Conservation (phyloP, 179 eudicot genomes). For the Corrigiola litoralis region DNA sequence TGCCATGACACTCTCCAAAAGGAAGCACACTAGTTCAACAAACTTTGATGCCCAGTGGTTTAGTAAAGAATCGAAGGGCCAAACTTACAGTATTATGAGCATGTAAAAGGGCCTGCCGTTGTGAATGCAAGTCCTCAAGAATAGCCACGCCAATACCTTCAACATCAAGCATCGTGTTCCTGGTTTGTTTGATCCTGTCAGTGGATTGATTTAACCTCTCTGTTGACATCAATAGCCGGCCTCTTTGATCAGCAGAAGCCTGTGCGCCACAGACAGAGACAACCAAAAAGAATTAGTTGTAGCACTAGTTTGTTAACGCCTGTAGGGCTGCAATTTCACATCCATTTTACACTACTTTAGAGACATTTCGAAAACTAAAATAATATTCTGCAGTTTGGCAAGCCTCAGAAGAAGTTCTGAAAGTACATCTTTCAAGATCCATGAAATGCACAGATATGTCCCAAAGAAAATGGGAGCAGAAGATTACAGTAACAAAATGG, state of each 20-base stretch:
- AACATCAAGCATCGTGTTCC: conserved; percentile 59
- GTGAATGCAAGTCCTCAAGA: conserved; percentile 58
- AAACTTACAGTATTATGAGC: conserved; percentile 48
- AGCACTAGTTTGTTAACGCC: neutral
- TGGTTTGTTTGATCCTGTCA: conserved; percentile 48
- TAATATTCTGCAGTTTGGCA: no score
- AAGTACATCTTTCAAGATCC: no score
- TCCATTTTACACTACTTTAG: neutral
- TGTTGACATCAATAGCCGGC: conserved; percentile 48
- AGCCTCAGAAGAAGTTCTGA: no score
- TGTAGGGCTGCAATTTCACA: neutral
- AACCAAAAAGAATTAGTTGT: neutral
- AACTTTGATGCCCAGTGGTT: neutral
- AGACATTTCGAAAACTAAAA: no score
- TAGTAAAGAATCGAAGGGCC: neutral
- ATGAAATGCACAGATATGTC: no score
- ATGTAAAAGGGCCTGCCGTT: conserved; percentile 58
- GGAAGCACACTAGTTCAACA: neutral
- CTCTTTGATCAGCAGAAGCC: conserved; percentile 62
- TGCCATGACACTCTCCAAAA: neutral
- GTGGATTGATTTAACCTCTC: conserved; percentile 52
- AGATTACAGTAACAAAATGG: neutral
- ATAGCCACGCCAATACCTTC: conserved; percentile 66
- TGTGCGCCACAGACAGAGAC: conserved; percentile 12
- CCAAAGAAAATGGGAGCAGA: no score